Conservation (phyloP, 1,284 basidiomycete species). For the Fomitopsis palustris region DNA sequence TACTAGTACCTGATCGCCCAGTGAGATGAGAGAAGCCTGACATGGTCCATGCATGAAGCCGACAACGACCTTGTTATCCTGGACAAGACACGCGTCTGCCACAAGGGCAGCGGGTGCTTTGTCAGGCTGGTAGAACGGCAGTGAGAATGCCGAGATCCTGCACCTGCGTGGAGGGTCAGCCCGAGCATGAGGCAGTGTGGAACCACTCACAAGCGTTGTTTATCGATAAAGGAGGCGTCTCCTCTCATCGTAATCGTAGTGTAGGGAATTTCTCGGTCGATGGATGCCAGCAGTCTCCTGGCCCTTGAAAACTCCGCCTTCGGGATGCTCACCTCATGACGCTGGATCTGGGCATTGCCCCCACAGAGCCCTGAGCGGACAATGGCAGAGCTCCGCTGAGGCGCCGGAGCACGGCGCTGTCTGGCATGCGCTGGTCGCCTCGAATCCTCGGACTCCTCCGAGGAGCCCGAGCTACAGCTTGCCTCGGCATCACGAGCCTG, state of each 20-base stretch:
- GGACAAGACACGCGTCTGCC: constrained; percentile 34
- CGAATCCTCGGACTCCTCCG: neutral
- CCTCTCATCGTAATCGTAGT: constrained; percentile 48
- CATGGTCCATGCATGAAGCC: constrained; percentile 35
- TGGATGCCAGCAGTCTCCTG: constrained; percentile 41
- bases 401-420: neutral
- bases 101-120: constrained; percentile 32
- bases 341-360: neutral
- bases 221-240: constrained; percentile 46
- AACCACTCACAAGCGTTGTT: constrained; percentile 27
- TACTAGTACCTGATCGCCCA: constrained; percentile 24
- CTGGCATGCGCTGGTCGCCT: neutral
- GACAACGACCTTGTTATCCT: constrained; percentile 37
- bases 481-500: neutral
- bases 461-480: neutral
- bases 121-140: constrained; percentile 34
- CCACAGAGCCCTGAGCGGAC: neutral
- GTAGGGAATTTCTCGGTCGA: constrained; percentile 31
- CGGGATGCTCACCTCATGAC: constrained; percentile 32
- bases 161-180: constrained; percentile 22
- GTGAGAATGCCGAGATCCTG: constrained; percentile 38
- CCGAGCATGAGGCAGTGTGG: constrained; percentile 9
- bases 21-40: constrained; percentile 40
- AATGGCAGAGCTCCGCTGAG: neutral
- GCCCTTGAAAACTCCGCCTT: constrained; percentile 36